Evolutionary conservation across 148 eudicot species (phyloP), one percentile per base, ranked within the genome.

Genomic region (Fallopia convolvulus): DNA sequence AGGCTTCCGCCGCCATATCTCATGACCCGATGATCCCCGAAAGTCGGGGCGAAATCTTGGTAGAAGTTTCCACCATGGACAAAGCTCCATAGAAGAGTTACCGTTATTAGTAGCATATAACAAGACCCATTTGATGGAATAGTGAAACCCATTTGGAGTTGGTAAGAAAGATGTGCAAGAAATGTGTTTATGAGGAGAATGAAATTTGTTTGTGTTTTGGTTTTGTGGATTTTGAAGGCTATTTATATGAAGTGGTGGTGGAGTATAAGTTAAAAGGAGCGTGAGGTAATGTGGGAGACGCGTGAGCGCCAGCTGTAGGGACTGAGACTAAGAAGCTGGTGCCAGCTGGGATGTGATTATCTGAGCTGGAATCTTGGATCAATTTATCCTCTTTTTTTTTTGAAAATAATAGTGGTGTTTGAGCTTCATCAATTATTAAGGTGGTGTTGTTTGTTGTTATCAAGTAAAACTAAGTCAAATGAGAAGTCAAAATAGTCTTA

Each of bases 41-140:
- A 89, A 46, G 90, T 87, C 21, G 84, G 78, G 65, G 87, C 88
- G 77, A 89, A 89, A 77, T 89, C 92, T 80, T 87, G 88, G 39
- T 87, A 73, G 75, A 89, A 89, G 52, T 84, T 84, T 0, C 87
- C 88, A 11, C 83, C 84, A 81, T 39, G 6, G 56, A 71, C 84
- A 58, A 53, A 33, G 79, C 47, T 66, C 49, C 80, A 63, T 32
- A 80, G 15, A 60, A 75, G 26, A 60, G 63, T 21, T 3, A 75
- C 49, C 11, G 84, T 18, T 48, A 85, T 44, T 30, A 80, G 53
- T 20, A 85, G 23, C 55, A 70, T 18, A 30, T 61, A 6, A 17
- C 74, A 71, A 71, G 4, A 5, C 70, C 70, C 65, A 58, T 58
- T 58, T 58, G 70, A 32, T 65, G 33, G 7, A 23, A 44, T 39